Conservation (phyloP, 2,329 filamentous ascomycete species). For the Neonectria sp. region DNA sequence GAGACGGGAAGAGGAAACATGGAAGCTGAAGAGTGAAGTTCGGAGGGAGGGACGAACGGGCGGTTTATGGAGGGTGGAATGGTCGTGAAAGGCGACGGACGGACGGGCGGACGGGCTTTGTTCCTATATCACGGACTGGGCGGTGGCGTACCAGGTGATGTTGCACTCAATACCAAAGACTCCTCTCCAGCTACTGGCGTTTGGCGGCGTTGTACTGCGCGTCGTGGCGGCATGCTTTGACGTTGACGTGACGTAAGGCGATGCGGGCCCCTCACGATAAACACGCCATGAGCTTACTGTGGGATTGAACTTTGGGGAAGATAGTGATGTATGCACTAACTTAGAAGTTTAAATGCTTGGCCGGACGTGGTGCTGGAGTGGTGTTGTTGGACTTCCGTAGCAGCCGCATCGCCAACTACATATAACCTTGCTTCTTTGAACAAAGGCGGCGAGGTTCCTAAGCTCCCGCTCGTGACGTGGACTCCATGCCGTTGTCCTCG, state of each 20-base stretch:
- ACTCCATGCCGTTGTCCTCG: not conserved
- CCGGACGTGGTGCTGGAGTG: too few species aligned
- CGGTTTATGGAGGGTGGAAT: slow-evolving; percentile 1
- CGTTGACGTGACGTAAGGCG: not conserved
- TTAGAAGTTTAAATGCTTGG: not conserved
- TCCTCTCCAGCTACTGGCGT: too few species aligned
- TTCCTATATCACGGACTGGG: not conserved
- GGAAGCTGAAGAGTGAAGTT: not conserved
- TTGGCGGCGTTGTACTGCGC: too few species aligned
- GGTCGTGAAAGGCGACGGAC: slow-evolving; percentile 14
- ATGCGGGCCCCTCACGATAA: not conserved
- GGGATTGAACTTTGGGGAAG: not conserved
- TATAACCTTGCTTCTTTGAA: too few species aligned
- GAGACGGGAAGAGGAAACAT: not conserved
- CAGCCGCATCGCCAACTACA: too few species aligned
- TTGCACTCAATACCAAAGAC: too few species aligned
- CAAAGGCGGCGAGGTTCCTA: too few species aligned
- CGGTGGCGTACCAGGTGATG: too few species aligned
- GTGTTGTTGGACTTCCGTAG: not conserved
- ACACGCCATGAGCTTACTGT: not conserved
- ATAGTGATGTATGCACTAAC: not conserved
- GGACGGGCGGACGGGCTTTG: not conserved
- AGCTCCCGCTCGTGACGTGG: not conserved
- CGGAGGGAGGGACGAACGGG: not conserved
- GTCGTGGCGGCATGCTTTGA: not conserved